Conservation (phyloP, 169 alveolate species). For the Plasmodium adleri region DNA sequence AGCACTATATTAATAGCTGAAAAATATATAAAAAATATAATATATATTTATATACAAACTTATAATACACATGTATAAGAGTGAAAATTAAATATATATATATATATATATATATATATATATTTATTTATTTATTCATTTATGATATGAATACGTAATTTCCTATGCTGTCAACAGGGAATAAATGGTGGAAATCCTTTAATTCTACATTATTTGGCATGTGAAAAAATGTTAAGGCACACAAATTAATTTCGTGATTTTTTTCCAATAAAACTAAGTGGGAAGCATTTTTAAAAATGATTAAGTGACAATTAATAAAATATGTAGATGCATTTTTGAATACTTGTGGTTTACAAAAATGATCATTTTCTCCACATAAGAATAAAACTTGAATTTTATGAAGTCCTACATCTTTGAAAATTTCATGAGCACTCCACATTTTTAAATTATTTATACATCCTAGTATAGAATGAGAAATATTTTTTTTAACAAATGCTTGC, state of each 20-base stretch:
- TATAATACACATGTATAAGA: too few species aligned
- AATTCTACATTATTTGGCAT: slow-evolving; percentile 57
- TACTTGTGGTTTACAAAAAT: slow-evolving; percentile 56
- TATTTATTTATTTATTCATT: too few species aligned
- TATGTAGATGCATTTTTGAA: slow-evolving; percentile 49
- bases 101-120: too few species aligned
- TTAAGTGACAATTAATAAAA: slow-evolving; percentile 62
- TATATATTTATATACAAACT: too few species aligned
- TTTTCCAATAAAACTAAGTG: slow-evolving; percentile 67
- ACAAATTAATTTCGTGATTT: slow-evolving; percentile 38
- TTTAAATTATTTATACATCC: slow-evolving; percentile 84
- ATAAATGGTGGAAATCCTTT: slow-evolving; percentile 34
- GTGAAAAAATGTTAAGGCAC: slow-evolving; percentile 51
- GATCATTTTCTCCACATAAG: slow-evolving; percentile 70
- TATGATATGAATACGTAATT: slow-evolving; percentile 8
- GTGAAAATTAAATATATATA: too few species aligned
- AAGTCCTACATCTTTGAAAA: slow-evolving; percentile 80
- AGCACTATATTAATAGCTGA: too few species aligned
- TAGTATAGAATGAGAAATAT: slow-evolving; percentile 78
- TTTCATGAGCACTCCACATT: slow-evolving; percentile 83
- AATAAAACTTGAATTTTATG: slow-evolving; percentile 48
- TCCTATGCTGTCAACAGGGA: slow-evolving; percentile 47
- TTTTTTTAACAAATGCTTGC: slow-evolving; percentile 83
- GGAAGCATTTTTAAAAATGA: slow-evolving; percentile 72
- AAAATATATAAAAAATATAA: too few species aligned